Conservation (phyloP, 345 rosid species). For the Limnanthes douglasii region DNA sequence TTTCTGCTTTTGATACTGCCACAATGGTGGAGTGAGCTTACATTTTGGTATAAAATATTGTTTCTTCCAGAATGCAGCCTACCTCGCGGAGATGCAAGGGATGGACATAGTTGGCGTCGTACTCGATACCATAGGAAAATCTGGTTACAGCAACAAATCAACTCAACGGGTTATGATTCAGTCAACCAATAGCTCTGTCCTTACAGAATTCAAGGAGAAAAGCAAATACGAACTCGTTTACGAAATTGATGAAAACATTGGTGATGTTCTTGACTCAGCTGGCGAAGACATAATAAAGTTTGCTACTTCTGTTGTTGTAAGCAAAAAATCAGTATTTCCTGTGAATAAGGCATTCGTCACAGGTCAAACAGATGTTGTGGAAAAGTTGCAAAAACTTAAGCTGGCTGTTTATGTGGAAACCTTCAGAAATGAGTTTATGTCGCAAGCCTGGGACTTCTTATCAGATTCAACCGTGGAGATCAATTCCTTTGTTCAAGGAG, state of each 20-base stretch:
- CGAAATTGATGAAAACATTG: conserved; percentile 42
- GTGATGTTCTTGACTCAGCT: conserved; percentile 32
- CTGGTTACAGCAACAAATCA: conserved; percentile 39
- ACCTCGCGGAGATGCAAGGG: conserved; percentile 41
- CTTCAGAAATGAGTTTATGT: conserved; percentile 72
- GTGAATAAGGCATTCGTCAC: conserved; percentile 10
- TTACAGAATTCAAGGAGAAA: conserved; percentile 36
- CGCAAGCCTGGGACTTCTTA: conserved; percentile 89
- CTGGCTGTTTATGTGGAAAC: conserved; percentile 56
- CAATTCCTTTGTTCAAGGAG: conserved; percentile 21
- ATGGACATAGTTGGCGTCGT: conserved; percentile 41
- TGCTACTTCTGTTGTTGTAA: conserved; percentile 48
- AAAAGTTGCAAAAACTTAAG: conserved; percentile 25
- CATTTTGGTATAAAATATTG: too few relatives aligned
- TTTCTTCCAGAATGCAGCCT: conserved; percentile 49
- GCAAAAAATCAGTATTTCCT: conserved; percentile 42
- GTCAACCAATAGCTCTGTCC: conserved; percentile 66
- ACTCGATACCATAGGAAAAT: conserved; percentile 32
- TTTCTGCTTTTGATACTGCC: too few relatives aligned
- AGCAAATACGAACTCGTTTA: conserved; percentile 44
- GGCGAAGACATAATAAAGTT: conserved; percentile 46
- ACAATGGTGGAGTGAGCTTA: too few relatives aligned
- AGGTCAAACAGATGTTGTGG: conserved; percentile 24
- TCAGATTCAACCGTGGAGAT: conserved; percentile 68
- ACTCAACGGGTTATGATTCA: conserved; percentile 59